Percentiles rank a stretch among this genome's conserved stretches.
Conservation (phyloP, 2,329 filamentous ascomycete species). For the Cercospora citrullina region DNA sequence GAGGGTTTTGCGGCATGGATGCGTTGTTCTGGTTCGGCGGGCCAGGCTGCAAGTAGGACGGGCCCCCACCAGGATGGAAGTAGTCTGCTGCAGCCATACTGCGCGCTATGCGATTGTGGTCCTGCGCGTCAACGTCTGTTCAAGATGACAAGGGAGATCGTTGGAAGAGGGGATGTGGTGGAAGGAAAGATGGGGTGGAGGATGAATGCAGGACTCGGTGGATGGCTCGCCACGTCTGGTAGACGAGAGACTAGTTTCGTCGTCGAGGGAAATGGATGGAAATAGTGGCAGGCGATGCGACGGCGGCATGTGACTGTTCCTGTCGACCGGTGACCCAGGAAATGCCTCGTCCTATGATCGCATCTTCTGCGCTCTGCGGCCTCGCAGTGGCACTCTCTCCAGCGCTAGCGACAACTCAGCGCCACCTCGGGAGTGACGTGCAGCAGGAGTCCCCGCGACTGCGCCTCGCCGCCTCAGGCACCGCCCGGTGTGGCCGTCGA, state of each 20-base stretch:
- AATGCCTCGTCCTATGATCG: constrained; percentile 1
- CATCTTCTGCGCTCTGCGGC: neutral
- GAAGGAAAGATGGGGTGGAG: neutral
- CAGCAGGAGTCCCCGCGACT: neutral
- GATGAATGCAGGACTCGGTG: neutral
- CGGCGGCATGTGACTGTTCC: constrained; percentile 3
- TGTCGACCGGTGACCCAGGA: constrained; percentile 8
- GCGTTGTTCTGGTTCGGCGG: constrained; percentile 16
- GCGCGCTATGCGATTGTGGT: neutral
- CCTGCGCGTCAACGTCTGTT: neutral
- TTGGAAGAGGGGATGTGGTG: neutral
- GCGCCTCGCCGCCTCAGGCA: neutral
- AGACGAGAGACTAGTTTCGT: neutral
- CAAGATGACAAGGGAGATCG: neutral
- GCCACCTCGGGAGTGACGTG: constrained; percentile 1
- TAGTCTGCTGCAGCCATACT: constrained; percentile 36
- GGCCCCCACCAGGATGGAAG: constrained; percentile 25
- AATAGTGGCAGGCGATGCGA: neutral
- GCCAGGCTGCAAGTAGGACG: constrained; percentile 18
- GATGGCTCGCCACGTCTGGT: neutral
- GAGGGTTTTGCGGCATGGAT: constrained; percentile 22
- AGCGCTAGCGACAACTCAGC: neutral
- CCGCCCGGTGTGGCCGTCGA: neutral
- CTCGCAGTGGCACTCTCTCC: neutral
- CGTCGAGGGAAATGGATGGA: neutral